A percentile compares a stretch with the other conserved stretches of the same genome.
These are phyloP conservation scores for Syzygium grande DNA, from an alignment of 345 rosid species.

Conservation along the genomic window DNA sequence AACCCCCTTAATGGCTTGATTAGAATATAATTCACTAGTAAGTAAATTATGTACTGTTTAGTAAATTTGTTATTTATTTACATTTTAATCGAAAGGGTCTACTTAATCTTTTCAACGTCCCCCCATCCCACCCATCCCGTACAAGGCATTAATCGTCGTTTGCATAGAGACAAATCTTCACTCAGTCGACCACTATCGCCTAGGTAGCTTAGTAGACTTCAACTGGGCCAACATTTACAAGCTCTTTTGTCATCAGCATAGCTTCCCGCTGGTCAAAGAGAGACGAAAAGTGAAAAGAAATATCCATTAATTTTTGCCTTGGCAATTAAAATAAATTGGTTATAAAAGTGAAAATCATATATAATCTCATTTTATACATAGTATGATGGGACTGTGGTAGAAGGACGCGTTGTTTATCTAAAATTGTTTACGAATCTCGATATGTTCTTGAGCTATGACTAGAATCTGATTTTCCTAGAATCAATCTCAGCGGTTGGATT, in stretches of 20 bases:
- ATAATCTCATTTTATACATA: background rate
- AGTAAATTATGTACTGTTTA: background rate
- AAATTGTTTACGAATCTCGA: background rate
- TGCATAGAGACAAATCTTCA: background rate
- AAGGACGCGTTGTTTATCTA: background rate
- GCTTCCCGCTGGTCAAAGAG: background rate
- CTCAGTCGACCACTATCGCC: background rate
- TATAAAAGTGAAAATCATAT: background rate
- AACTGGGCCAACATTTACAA: background rate
- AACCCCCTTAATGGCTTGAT: background rate
- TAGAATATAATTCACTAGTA: background rate
- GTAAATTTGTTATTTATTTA: background rate
- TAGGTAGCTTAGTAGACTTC: background rate
- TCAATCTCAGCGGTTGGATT: background rate
- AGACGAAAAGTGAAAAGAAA: background rate
- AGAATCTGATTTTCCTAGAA: background rate
- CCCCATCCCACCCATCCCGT: background rate
- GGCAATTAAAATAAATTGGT: background rate
- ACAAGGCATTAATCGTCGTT: background rate
- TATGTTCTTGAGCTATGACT: too few species aligned
- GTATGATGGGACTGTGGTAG: background rate
- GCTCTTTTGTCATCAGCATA: background rate
- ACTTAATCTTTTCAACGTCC: background rate
- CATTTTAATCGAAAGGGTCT: background rate
- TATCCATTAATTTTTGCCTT: background rate